Evolutionary conservation across 192 early-diverging fungal species (phyloP), one percentile per base, ranked within the genome.

Genomic region (Coemansia sp.): DNA sequence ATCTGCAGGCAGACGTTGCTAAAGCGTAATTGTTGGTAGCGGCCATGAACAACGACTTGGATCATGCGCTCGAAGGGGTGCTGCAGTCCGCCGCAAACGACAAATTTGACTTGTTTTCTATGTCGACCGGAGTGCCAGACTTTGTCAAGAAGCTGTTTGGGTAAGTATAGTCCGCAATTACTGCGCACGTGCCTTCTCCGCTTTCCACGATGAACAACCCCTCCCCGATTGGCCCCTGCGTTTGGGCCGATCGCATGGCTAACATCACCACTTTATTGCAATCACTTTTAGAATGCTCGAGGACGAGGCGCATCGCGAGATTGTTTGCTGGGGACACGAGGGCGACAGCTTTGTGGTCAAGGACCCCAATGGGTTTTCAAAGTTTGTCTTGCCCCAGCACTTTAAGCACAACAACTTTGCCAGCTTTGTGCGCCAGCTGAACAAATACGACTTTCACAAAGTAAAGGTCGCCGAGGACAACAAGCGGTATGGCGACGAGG

Each of bases 321-420:
- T 83, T 20, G 80, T 83, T 25, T 68, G 81, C 53, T 97, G 95
- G 95, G 89, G 92, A n/a, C 73, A 75, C 13, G 78, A 85, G 21
- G 95, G 95, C 58, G 89, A 93, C 59, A 85, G 90, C 59, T 97
- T 97, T 75, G 90, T 93, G 18, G 91, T 97, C 20, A 89, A 88
- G 56, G 93, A 95, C 58, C 89, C 89, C 7, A 91, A 89, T 13
- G 92, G 91, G 59, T 91, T 96, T 64, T 89, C 90, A 20, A 88
- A 86, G 59, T 80, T 72, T 9, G 85, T 95, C 0, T 73, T 95
- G 43, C 93, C 93, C 23, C 88, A 91, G 70, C 90, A 93, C 65
- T 95, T 94, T 69, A 94, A 94, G 72, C 94, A 95, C 74, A 93
- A 91, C 74, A 93, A 94, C 82, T 94, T 90, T 88, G 88, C 90